These are phyloP conservation scores for Ascochyta clinopodiicola DNA, from an alignment of 2,329 filamentous ascomycete species.

Conservation along the genomic window DNA sequence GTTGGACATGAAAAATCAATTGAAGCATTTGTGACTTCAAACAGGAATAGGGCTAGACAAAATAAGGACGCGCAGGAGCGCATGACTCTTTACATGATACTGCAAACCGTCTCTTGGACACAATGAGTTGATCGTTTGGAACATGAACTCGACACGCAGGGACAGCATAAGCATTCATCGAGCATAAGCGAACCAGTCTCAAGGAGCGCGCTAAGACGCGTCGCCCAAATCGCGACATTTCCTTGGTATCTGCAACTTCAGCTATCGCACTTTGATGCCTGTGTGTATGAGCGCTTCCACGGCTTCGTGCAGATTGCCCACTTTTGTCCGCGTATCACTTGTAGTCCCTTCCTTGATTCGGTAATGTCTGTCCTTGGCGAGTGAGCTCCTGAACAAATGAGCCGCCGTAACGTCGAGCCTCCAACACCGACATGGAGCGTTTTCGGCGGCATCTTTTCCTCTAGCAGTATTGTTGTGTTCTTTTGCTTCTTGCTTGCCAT, in stretches of 20 bases:
- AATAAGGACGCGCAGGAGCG: not conserved
- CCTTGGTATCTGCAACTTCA: not conserved
- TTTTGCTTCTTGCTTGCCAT: not conserved
- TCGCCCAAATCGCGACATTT: conserved; percentile 5
- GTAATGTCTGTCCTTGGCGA: conserved; percentile 10
- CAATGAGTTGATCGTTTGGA: not conserved
- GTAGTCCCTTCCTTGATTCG: conserved; percentile 12
- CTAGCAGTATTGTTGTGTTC: not conserved
- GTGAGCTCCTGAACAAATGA: conserved; percentile 9
- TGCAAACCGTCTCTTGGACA: not conserved
- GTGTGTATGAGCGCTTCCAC: not conserved
- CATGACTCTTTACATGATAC: not conserved
- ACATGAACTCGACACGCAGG: not conserved
- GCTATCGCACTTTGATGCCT: not conserved
- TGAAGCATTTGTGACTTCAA: not conserved
- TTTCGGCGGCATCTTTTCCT: conserved; percentile 7
- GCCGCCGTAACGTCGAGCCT: not conserved
- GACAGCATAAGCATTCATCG: conserved; percentile 2
- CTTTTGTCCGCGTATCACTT: not conserved
- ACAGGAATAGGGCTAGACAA: not conserved
- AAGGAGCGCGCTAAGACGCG: conserved; percentile 13
- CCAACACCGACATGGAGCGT: conserved; percentile 3
- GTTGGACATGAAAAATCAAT: not conserved
- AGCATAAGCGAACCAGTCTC: conserved; percentile 14
- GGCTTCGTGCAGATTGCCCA: not conserved